Base-by-base conservation (phyloP, 2,329 filamentous ascomycete species). In the Zopfia rhizophila region DNA sequence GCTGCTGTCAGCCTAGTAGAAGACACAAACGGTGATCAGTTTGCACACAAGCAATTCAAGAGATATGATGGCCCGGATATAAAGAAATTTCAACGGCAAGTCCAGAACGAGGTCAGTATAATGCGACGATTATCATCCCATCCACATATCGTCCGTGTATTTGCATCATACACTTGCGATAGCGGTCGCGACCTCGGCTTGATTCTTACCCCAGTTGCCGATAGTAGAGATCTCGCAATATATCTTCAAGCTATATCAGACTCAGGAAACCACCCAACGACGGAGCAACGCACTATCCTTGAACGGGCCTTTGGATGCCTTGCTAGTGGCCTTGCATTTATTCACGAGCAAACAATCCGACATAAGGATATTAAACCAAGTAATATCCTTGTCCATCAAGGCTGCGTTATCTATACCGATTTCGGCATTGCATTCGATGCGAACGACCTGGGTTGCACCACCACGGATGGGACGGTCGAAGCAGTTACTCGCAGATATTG, bases 341-440 rank as follows among this genome's bases (percentile, higher is more conserved):
- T 56, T 25, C 53, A 56, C 16, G 16, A 39, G 6, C 42, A 36
- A 7, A 27, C 30, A 7, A 45, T 56, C 10, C 22, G 53, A 14
- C 45, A 56, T 30, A 48, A 52, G 27, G 53, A 56, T 19, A 46
- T 54, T 22, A 58, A 58, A 29, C 50, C 53, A 4, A 31, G 38
- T n/a, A 58, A 56, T 22, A 56, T 56, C 17, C 40, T 55, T 8
- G 27, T 58, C 6, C 36, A 58, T 12, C 18, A 24, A 7, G 35
- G 38, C 4, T 37, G 33, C 12, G 32, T 53, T 18, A 8, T 58
- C 3, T 56, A 48, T 13, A 56, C 55, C 7, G 55, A 58, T 38
- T 58, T 58, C 13, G 50, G 52, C 1, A 36, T 46, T 12, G 42
- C 55, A 4, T 28, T 42, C 8, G 45, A 53, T 14, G 47, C 27